Base-by-base conservation (phyloP, 1,284 basidiomycete species). In the Uromyces viciae-fabae region DNA sequence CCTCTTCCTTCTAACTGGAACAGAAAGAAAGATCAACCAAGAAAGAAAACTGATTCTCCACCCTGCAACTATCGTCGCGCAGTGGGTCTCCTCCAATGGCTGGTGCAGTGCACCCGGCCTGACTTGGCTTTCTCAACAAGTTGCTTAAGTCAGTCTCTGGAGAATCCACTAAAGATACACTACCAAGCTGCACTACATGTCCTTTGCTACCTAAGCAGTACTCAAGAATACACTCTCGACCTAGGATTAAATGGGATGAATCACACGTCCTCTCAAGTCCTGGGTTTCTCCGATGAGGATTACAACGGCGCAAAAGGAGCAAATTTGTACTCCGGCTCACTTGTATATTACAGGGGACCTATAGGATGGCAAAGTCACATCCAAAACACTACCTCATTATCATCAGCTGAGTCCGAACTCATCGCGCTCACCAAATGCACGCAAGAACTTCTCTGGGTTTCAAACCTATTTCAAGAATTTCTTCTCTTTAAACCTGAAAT, bases 41-140 rank as follows among this genome's bases (percentile, higher is more conserved):
- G 25, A 1, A 25, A 73, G 25, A 19, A 19, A 3, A 31, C 46
- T 19, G 2, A 36, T 22, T 8, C 28, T 3, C 31, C 71, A 1
- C 71, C 49, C 11, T 73, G 52, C 71, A 71, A 49, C 46, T 49
- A 71, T 25, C 25, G 42, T 3, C 3, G 68, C 3, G 68, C 36
- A 22, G 25, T 73, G 2, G 0, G 88, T 85, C 75, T 83, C 87
- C 0, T 88, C 88, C 0, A 85, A 88, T 0, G 86, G 86, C 25
- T 73, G 31, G 43, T 54, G 2, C 49, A 52, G 54, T 73, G 71
- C 36, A 73, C 71, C 5, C 5, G 33, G 19, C 71, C 3, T 84
- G 84, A 15, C 84, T 87, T 2, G 77, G 85, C 0, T 86, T 86
- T 0, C 84, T 88, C 25, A 82, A 86, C 0, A 80, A 85, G 0